Percentiles rank a stretch among this genome's conserved stretches.
Conservation (phyloP, 305 asterid species). For the Stenogyne calaminthoides region DNA sequence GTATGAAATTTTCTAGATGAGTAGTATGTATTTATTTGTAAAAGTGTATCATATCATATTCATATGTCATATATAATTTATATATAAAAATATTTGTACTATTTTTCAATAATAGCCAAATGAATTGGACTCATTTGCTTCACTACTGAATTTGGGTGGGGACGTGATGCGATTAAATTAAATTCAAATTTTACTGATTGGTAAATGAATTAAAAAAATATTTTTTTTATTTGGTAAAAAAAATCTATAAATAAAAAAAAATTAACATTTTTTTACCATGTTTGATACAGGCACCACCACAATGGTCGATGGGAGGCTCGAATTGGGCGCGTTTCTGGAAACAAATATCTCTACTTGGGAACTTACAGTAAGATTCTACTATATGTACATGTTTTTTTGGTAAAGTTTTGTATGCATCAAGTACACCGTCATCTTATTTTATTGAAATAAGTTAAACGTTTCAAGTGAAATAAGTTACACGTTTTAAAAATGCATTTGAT, state of each 20-base stretch:
- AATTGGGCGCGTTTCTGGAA: constrained; percentile 67
- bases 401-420: too few species aligned
- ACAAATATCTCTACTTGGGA: constrained; percentile 72
- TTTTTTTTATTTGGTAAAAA: too few species aligned
- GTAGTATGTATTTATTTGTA: neutral
- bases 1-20: neutral
- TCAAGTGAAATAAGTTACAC: too few species aligned
- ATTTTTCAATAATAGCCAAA: too few species aligned
- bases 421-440: too few species aligned
- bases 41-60: neutral
- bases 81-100: too few species aligned
- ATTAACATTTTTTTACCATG: constrained; percentile 7
- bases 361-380: constrained; percentile 50
- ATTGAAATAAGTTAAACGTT: too few species aligned
- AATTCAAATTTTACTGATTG: neutral
- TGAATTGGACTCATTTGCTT: neutral
- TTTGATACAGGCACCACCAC: constrained; percentile 64
- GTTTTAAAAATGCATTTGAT: too few species aligned
- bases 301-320: constrained; percentile 89
- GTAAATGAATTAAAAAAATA: neutral
- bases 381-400: too few species aligned
- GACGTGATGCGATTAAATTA: neutral
- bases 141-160: neutral
- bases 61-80: too few species aligned
- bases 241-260: too few species aligned